A percentile compares a stretch with the other conserved stretches of the same genome.
Conservation (phyloP, 495 filamentous ascomycete species). For the Amphirosellinia nigrospora region DNA sequence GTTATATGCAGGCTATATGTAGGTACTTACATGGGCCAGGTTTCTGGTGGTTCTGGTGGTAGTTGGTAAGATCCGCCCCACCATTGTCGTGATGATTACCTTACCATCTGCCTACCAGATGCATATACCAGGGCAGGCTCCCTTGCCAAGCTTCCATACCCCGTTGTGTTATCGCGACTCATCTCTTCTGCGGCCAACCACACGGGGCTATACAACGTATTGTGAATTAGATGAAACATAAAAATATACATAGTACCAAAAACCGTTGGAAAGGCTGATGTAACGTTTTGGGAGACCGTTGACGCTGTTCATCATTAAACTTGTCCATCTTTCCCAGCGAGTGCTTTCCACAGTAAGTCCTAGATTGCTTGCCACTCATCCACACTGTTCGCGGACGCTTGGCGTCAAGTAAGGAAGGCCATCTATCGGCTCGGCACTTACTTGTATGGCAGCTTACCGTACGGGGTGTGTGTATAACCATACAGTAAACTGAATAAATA, state of each 20-base stretch:
- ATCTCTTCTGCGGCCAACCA: slow-evolving; percentile 5
- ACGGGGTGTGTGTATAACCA: background rate
- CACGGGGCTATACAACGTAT: background rate
- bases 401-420: background rate
- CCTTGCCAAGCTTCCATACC: background rate
- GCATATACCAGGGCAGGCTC: background rate
- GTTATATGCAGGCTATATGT: too few relatives aligned
- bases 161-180: slow-evolving; percentile 3
- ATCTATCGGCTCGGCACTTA: background rate
- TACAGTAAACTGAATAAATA: background rate
- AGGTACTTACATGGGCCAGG: too few relatives aligned
- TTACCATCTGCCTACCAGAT: background rate
- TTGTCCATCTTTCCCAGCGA: background rate
- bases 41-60: background rate
- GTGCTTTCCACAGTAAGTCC: background rate
- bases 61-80: background rate
- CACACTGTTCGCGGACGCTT: background rate
- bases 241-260: background rate
- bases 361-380: background rate
- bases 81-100: background rate
- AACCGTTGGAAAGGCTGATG: background rate
- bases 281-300: background rate
- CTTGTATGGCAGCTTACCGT: background rate
- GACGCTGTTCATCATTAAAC: too few relatives aligned
- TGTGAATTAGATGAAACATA: background rate